A percentile compares a stretch with the other conserved stretches of the same genome.
These are phyloP conservation scores for Coemansia sp. DNA, from an alignment of 192 early-diverging fungal species.

Conservation along the genomic window DNA sequence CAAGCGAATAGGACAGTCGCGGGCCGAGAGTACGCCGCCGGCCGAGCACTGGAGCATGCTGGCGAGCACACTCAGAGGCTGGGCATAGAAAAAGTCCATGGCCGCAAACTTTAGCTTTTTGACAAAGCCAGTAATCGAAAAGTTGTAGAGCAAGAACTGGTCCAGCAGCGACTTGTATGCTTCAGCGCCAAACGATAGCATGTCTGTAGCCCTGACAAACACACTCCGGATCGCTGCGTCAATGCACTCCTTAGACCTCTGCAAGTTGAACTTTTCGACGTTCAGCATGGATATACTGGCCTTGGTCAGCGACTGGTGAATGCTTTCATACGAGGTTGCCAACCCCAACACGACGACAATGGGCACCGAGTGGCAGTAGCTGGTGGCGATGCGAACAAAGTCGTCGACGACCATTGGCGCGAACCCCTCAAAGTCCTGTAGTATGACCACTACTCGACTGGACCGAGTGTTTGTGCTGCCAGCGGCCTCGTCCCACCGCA, in stretches of 20 bases:
- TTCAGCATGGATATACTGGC: slow-evolving; percentile 71
- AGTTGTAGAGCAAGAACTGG: slow-evolving; percentile 77
- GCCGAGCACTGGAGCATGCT: slow-evolving; percentile 24
- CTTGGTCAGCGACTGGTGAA: slow-evolving; percentile 82
- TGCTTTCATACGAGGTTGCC: slow-evolving; percentile 81
- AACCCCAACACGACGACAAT: slow-evolving; percentile 83
- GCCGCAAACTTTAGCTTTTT: slow-evolving; percentile 78
- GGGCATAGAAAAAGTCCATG: slow-evolving; percentile 87
- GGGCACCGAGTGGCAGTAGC: slow-evolving; percentile 71
- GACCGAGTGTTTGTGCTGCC: slow-evolving; percentile 22
- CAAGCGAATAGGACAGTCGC: slow-evolving; percentile 36
- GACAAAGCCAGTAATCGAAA: slow-evolving; percentile 77
- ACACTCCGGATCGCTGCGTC: slow-evolving; percentile 63
- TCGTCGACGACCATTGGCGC: slow-evolving; percentile 70
- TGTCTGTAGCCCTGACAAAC: slow-evolving; percentile 58
- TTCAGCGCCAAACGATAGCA: slow-evolving; percentile 67
- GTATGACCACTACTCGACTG: slow-evolving; percentile 64
- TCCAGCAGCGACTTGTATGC: slow-evolving; percentile 79
- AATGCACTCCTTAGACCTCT: slow-evolving; percentile 73
- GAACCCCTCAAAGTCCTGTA: slow-evolving; percentile 91
- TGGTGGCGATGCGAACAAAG: slow-evolving; percentile 67
- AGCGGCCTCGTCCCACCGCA: slow-evolving; percentile 61
- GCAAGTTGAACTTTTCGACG: slow-evolving; percentile 79
- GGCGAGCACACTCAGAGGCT: slow-evolving; percentile 76
- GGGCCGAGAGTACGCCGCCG: slow-evolving; percentile 8